These are phyloP conservation scores for Tolypocladium ovalisporum DNA, from an alignment of 2,329 filamentous ascomycete genomes.

Conservation along the genomic window DNA sequence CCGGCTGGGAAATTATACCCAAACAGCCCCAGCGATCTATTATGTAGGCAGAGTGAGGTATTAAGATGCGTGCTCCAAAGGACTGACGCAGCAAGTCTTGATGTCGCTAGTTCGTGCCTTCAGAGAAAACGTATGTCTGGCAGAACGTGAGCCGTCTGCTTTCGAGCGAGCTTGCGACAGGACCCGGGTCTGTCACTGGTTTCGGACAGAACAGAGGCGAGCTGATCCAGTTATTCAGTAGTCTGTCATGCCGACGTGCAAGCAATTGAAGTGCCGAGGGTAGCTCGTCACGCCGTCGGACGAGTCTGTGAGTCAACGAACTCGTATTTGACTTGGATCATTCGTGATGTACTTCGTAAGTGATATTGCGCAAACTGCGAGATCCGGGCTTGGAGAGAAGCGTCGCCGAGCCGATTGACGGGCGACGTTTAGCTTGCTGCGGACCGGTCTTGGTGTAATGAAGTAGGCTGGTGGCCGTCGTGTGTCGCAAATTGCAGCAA, in stretches of 20 bases:
- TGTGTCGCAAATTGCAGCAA: background rate
- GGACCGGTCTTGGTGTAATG: background rate
- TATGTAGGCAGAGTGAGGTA: background rate
- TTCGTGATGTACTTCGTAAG: background rate
- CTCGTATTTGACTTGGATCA: background rate
- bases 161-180: background rate
- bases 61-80: too few species aligned
- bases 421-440: background rate
- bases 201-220: background rate
- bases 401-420: background rate
- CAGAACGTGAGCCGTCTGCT: background rate
- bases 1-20: conserved; percentile 20
- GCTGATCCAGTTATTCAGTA: background rate
- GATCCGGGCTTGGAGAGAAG: background rate
- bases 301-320: background rate
- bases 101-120: background rate
- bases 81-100: background rate
- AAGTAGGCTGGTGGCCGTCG: background rate
- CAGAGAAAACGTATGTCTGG: background rate
- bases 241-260: background rate
- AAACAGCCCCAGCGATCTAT: conserved; percentile 20
- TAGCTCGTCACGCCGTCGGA: background rate
- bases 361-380: background rate
- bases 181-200: background rate
- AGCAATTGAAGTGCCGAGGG: background rate